Evolutionary conservation across 2,329 filamentous ascomycete genomes (phyloP).

Genomic region (Geosmithia flava): DNA sequence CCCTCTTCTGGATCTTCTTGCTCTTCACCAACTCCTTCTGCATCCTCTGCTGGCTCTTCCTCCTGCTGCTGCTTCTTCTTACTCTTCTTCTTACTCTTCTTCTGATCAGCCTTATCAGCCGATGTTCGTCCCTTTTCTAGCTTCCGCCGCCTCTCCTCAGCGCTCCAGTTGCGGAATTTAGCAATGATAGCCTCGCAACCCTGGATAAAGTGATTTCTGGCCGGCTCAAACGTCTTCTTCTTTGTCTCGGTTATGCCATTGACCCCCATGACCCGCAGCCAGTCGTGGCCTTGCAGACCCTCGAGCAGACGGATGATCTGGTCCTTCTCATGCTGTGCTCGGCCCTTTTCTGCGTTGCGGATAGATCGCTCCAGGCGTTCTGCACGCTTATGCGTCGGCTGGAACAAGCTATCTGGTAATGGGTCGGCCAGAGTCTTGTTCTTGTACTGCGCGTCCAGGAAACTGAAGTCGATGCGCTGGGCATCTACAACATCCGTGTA

Average conservation of each 20-base stretch:
- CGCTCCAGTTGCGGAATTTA: conserved; percentile 80
- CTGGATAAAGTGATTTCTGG: conserved; percentile 71
- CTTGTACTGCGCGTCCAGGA: conserved; percentile 33
- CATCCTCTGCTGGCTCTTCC: conserved; percentile 9
- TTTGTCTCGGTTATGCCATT: conserved; percentile 74
- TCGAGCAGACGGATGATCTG: conserved; percentile 58
- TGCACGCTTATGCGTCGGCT: conserved; percentile 42
- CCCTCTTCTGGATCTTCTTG: conserved; percentile 12
- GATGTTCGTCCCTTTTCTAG: conserved; percentile 54
- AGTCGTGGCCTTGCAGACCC: conserved; percentile 80
- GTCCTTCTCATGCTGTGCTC: conserved; percentile 54
- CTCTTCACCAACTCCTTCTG: too few species aligned
- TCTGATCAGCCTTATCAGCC: conserved; percentile 16
- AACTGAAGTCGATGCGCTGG: conserved; percentile 42
- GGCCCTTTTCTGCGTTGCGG: conserved; percentile 50
- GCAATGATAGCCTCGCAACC: conserved; percentile 73
- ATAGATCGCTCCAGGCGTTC: conserved; percentile 50
- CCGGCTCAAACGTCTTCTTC: conserved; percentile 77
- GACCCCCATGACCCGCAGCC: conserved; percentile 85
- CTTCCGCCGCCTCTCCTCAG: conserved; percentile 78
- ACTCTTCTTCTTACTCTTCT: conserved; percentile 14
- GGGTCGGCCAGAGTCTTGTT: conserved; percentile 36
- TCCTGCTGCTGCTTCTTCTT: conserved; percentile 2
- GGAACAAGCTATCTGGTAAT: conserved; percentile 41
- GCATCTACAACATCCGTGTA: conserved; percentile 45